phyloP scores from a whole-genome alignment of 1,284 basidiomycete genomes.

The Phellopilus nigrolimitatus region DNA sequence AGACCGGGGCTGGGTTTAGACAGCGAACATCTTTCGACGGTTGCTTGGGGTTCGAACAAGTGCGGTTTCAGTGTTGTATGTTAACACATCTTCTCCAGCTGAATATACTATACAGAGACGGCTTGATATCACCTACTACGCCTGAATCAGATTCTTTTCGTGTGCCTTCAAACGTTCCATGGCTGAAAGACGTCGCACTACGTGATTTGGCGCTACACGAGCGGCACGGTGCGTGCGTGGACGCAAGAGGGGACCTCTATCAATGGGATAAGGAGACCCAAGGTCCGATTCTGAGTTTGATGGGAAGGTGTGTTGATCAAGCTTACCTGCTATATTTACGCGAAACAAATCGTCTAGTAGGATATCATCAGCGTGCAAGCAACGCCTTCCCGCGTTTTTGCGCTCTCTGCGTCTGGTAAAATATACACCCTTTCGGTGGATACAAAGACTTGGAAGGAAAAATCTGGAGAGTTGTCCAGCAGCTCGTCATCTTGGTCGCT shows the following conservation, averaged over 20 bases:
- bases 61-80: slow-evolving; percentile 25
- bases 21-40: slow-evolving; percentile 31
- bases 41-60: slow-evolving; percentile 60
- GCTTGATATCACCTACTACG: slow-evolving; percentile 38
- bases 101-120: slow-evolving; percentile 33
- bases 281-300: slow-evolving; percentile 50
- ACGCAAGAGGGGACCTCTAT: slow-evolving; percentile 82
- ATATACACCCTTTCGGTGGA: slow-evolving; percentile 65
- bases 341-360: slow-evolving; percentile 33
- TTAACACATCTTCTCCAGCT: slow-evolving; percentile 1
- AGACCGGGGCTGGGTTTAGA: slow-evolving; percentile 4
- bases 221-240: slow-evolving; percentile 78
- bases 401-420: slow-evolving; percentile 67
- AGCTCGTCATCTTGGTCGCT: slow-evolving; percentile 22
- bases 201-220: slow-evolving; percentile 74
- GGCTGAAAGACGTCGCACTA: slow-evolving; percentile 62
- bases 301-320: slow-evolving; percentile 58
- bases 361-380: slow-evolving; percentile 62
- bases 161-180: slow-evolving; percentile 44
- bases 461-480: slow-evolving; percentile 24
- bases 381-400: slow-evolving; percentile 59
- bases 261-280: slow-evolving; percentile 79
- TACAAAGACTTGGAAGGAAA: slow-evolving; percentile 27
- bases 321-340: background rate
- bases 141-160: slow-evolving; percentile 37